These are phyloP conservation scores for Zygosaccharomyces rouxii DNA, from an alignment of 805 yeast species.

Conservation along the genomic window DNA sequence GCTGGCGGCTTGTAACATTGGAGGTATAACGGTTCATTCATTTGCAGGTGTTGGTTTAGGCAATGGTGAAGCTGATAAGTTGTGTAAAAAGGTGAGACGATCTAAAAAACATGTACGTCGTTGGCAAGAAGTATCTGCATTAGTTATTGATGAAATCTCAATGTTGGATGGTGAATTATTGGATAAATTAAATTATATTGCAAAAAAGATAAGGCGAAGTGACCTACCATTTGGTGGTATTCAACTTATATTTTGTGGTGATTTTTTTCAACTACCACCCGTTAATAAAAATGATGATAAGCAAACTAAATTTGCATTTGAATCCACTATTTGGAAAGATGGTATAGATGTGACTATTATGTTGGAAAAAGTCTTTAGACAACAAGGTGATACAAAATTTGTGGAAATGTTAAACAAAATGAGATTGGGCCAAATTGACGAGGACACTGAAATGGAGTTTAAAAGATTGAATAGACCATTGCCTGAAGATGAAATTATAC, in stretches of 20 bases:
- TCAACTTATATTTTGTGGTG: slow-evolving; percentile 73
- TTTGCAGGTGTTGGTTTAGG: slow-evolving; percentile 78
- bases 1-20: slow-evolving; percentile 74
- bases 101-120: slow-evolving; percentile 46
- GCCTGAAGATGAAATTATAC: slow-evolving; percentile 55
- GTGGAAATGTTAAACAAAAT: slow-evolving; percentile 72
- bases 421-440: slow-evolving; percentile 56
- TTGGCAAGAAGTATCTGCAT: slow-evolving; percentile 56
- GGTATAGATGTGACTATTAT: slow-evolving; percentile 55
- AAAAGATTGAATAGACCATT: slow-evolving; percentile 49
- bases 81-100: slow-evolving; percentile 51
- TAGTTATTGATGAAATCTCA: slow-evolving; percentile 73
- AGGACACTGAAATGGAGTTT: slow-evolving; percentile 47
- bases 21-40: slow-evolving; percentile 73
- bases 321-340: slow-evolving; percentile 56
- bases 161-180: slow-evolving; percentile 72
- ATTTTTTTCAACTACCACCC: slow-evolving; percentile 80
- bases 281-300: slow-evolving; percentile 30
- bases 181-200: slow-evolving; percentile 60
- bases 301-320: slow-evolving; percentile 55
- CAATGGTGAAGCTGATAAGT: slow-evolving; percentile 42
- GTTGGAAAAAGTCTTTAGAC: slow-evolving; percentile 66
- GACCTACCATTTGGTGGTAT: slow-evolving; percentile 72
- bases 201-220: slow-evolving; percentile 44
- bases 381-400: slow-evolving; percentile 65